Conservation (phyloP, 768 basidiomycete species). For the Boletus vermiculosoides region DNA sequence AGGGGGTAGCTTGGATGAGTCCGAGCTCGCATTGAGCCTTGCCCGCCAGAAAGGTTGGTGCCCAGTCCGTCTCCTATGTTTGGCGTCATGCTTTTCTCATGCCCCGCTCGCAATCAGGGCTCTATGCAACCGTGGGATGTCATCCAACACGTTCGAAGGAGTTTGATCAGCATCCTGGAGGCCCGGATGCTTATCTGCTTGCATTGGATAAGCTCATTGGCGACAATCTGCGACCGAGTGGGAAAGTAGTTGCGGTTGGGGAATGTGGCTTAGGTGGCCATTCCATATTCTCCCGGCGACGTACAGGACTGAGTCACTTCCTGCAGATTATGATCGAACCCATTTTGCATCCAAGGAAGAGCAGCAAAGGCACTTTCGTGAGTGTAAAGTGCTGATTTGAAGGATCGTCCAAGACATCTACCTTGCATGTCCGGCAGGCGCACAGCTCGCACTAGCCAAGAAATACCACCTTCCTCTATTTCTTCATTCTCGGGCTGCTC, state of each 20-base stretch:
- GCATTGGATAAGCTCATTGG: conserved; percentile 56
- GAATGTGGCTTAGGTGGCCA: conserved; percentile 73
- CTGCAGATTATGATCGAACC: conserved; percentile 71
- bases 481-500: conserved; percentile 78
- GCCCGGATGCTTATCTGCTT: conserved; percentile 58
- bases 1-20: conserved; percentile 67
- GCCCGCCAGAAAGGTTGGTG: conserved; percentile 53
- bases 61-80: not conserved
- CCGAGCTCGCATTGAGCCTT: conserved; percentile 55
- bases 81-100: not conserved
- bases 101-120: conserved; percentile 34
- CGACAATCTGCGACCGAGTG: conserved; percentile 47
- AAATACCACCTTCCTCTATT: conserved; percentile 75
- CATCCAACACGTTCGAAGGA: conserved; percentile 76
- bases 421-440: conserved; percentile 29
- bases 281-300: not conserved
- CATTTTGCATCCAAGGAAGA: conserved; percentile 59
- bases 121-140: conserved; percentile 75
- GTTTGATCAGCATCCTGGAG: conserved; percentile 56
- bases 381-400: conserved; percentile 20
- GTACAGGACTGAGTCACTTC: not conserved
- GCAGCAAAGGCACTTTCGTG: conserved; percentile 65
- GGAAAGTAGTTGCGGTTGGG: conserved; percentile 68
- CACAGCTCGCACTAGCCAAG: conserved; percentile 65
- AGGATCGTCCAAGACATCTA: not conserved